Base-by-base conservation (phyloP, 768 basidiomycete genomes). In the Hypholoma fasciculare region DNA sequence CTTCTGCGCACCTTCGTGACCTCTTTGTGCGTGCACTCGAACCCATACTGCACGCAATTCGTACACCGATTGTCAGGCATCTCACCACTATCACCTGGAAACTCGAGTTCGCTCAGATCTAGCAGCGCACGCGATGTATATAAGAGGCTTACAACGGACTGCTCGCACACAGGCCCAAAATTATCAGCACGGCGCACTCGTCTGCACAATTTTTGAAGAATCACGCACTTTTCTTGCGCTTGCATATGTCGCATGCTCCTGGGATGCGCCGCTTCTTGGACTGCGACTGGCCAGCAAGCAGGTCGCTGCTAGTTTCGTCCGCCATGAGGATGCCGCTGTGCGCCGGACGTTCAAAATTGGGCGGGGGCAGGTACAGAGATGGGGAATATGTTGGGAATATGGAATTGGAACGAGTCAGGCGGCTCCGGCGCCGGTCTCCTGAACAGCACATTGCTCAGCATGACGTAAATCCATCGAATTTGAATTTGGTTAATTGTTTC, bases 221-320 rank as follows among this genome's bases (percentile, higher is more conserved):
- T 12, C 17, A 51, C 78, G 48, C 60, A 84, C 87, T 82, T 71
- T 91, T 92, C 78, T 89, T 90, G 51, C 81, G 75, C 63, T 88
- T 79, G 71, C 90, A 92, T 7, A 83, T 73, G 66, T 90, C 89
- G 72, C 89, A 92, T 16, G 88, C 88, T 30, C 88, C 79, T 60
- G 83, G 84, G 49, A 85, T 81, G 60, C 82, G 76, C 38, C 84
- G 71, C 67, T 84, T 85, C 75, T 86, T 87, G n/a, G 65, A 65
- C 56, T 64, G 65, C 17, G 61, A 61, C 37, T 59, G 59, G 49
- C 56, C 54, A n/a, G 47, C 56, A 9, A 30, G 51, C 17, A 37
- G 12, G 19, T 57, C 49, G 43, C 39, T 23, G 13, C 37, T 52
- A 27, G 27, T 49, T 16, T 49, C 19, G 34, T 54, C 43, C 20